Base-by-base conservation (phyloP, 306 rosid genomes). In the Senna siamea region DNA sequence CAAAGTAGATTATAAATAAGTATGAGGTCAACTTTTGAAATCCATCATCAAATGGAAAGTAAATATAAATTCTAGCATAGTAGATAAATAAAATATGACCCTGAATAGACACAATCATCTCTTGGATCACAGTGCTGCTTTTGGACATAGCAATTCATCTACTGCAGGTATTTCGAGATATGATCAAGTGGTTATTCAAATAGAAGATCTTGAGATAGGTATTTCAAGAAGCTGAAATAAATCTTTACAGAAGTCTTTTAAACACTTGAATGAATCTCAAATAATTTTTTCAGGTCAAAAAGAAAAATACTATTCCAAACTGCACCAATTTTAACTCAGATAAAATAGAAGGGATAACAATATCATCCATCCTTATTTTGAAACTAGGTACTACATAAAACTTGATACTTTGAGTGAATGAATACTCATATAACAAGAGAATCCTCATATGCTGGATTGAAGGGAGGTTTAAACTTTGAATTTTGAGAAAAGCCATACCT, bases 401-500 rank as follows among this genome's bases (percentile, higher is more conserved):
- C 22, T 15, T 7, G 28, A 50, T 34, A 18, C 9, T 23, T 54
- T 47, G 18, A 13, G 6, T 13, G 35, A 67, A 14, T 19, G 63
- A 72, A 23, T 53, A 72, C 17, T 47, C 41, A 43, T 15, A 15
- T 13, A 35, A 44, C 5, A 9, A 9, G 30, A 32, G 32, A 28
- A 48, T 32, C 9, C 41, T 40, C 40, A 61, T 69, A 81, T 30
- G 64, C 48, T 34, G 56, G 53, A 74, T 62, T 56, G 32, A 40
- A 73, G 15, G 19, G 48, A 54, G 59, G 26, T 43, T 74, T 38
- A 48, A 58, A 44, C 38, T 43, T 70, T n/a, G 30, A 59, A 44
- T 44, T 50, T n/a, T 19, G 28, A 30, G 48, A 50, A 38, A 66
- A 20, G 66, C 5, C 66, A 75, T 86, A 93, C 98, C 98, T 91